Base-by-base conservation (phyloP, 257 asterid genomes). In the Sherardia arvensis region DNA sequence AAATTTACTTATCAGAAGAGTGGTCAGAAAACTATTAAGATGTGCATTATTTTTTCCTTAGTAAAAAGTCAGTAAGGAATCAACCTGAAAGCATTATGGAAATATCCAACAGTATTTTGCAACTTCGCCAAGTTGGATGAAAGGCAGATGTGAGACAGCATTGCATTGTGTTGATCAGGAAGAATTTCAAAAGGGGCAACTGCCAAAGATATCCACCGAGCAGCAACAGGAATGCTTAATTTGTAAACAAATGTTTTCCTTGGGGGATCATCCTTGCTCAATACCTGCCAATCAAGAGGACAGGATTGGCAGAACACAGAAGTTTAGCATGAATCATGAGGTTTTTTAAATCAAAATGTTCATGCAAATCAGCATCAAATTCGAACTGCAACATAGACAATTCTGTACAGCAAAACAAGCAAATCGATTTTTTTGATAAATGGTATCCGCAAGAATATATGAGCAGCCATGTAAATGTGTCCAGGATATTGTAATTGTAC, bases 181-280 rank as follows among this genome's bases (percentile, higher is more conserved):
- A 93, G 81, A 76, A 93, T 81, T 78, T 90, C 94, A 74, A 87
- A 85, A 67, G 95, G 95, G 5, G 96, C 99, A 66, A 93, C 95
- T 59, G 83, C 85, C 74, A 93, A 84, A 62, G 95, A 87, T 74
- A 93, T 85, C 87, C 91, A 93, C 61, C 84, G 88, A 70, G 99
- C 90, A 79, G 95, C 82, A 64, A 93, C 97, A 73, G 99, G 96
- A 81, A 86, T 81, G 66, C 84, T 87, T 82, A 93, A 73, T 78
- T 70, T 87, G 76, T 93, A 93, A 51, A 87, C 87, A 64, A 78
- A 93, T 57, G 97, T 93, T 85, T 87, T 93, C 63, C 85, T 80
- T 8, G 94, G 91, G 36, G 97, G 97, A 75, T 83, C 96, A 69
- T 93, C 96, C 76, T 84, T 78, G 75, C 91, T 90, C 78, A 83